Percentiles rank a stretch among this genome's conserved stretches.
Conservation (phyloP, 345 rosid species). For the Fremontodendron californicum region DNA sequence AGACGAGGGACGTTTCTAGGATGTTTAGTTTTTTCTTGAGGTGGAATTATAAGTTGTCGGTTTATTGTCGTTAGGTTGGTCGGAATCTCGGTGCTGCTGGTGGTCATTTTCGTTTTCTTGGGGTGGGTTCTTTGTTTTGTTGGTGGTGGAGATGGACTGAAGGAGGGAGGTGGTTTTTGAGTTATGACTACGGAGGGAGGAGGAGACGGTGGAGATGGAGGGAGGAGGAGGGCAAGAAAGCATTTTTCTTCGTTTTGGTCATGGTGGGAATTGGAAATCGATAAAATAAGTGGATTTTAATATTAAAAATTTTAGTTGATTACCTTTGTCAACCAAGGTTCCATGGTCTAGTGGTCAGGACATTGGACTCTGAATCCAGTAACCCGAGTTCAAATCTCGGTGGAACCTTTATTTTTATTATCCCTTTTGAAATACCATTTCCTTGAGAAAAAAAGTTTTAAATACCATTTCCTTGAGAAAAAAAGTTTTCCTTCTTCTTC, state of each 20-base stretch:
- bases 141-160: constrained; percentile 17
- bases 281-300: not conserved
- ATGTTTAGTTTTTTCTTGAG: too few species aligned
- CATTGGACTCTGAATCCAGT: constrained; percentile 89
- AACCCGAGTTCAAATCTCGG: constrained; percentile 94
- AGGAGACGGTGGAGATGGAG: constrained; percentile 26
- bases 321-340: not conserved
- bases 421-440: too few species aligned
- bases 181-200: constrained; percentile 47
- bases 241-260: constrained; percentile 5
- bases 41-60: too few species aligned
- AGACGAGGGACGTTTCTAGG: too few species aligned
- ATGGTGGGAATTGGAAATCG: not conserved
- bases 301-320: too few species aligned
- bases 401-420: constrained; percentile 40
- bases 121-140: not conserved
- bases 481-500: too few species aligned
- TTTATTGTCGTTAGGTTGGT: too few species aligned
- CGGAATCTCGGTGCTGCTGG: too few species aligned
- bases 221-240: constrained; percentile 20
- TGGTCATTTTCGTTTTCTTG: constrained; percentile 23
- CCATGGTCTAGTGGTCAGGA: constrained; percentile 90
- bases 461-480: too few species aligned
- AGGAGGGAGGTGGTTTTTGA: constrained; percentile 42
- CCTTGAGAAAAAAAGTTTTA: too few species aligned